phyloP scores from a whole-genome alignment of 495 filamentous ascomycete genomes.

The Lasiosphaeria hispida region DNA sequence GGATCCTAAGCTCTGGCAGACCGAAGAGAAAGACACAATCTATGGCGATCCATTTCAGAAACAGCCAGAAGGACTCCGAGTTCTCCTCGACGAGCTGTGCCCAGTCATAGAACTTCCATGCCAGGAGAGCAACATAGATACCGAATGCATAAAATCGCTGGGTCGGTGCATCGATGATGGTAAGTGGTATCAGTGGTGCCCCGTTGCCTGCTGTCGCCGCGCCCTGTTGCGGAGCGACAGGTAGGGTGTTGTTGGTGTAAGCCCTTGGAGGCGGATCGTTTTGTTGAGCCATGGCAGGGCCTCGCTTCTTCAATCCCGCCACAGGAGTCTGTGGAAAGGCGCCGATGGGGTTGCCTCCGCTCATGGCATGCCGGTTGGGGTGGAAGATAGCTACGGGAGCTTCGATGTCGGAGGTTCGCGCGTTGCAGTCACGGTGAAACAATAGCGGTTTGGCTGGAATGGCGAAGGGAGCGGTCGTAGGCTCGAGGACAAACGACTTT shows the following conservation, averaged over 20 bases:
- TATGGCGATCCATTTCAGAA: slow-evolving; percentile 86
- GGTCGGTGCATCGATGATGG: slow-evolving; percentile 77
- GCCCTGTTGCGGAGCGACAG: slow-evolving; percentile 37
- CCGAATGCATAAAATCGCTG: slow-evolving; percentile 83
- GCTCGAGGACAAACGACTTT: too few species aligned
- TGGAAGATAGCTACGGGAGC: not conserved
- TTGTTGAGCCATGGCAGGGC: slow-evolving; percentile 9
- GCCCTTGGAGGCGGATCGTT: slow-evolving; percentile 6
- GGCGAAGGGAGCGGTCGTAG: too few species aligned
- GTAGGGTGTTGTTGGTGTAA: slow-evolving; percentile 26
- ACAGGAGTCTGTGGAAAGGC: slow-evolving; percentile 44
- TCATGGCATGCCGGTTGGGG: slow-evolving; percentile 49
- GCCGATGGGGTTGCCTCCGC: slow-evolving; percentile 37
- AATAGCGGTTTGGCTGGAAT: too few species aligned
- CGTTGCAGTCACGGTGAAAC: not conserved
- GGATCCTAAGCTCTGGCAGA: slow-evolving; percentile 80
- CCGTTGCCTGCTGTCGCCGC: slow-evolving; percentile 26
- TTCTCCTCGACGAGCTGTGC: slow-evolving; percentile 69
- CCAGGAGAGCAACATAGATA: slow-evolving; percentile 67
- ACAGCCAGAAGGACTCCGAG: slow-evolving; percentile 76
- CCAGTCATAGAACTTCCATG: slow-evolving; percentile 85
- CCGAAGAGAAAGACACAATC: slow-evolving; percentile 83
- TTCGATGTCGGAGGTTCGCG: not conserved
- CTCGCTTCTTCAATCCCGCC: slow-evolving; percentile 17
- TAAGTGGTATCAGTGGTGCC: slow-evolving; percentile 68